Conservation (phyloP, 805 yeast genomes). For the Saccharomycopsis sp. region DNA sequence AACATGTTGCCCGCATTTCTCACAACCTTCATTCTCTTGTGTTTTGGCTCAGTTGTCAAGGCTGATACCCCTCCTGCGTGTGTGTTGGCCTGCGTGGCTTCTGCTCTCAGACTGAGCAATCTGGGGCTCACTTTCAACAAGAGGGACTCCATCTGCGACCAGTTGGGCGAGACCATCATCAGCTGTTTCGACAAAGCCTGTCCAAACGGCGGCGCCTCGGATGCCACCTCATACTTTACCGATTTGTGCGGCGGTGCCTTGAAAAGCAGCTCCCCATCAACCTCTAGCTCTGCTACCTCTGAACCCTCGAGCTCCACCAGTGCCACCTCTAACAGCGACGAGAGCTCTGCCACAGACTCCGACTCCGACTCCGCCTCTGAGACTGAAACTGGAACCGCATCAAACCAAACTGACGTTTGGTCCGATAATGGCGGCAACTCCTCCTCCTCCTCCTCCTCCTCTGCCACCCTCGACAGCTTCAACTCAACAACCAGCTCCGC, state of each 20-base stretch:
- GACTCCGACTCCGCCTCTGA: constrained; percentile 23
- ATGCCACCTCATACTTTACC: constrained; percentile 53
- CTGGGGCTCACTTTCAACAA: constrained; percentile 12
- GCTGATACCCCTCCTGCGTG: constrained; percentile 77
- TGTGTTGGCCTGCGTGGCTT: constrained; percentile 77
- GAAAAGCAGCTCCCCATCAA: constrained; percentile 23
- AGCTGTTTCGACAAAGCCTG: constrained; percentile 59
- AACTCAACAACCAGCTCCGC: too few relatives aligned
- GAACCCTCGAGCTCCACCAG: constrained; percentile 24
- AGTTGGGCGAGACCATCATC: constrained; percentile 43
- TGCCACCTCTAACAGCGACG: constrained; percentile 22
- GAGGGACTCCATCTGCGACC: constrained; percentile 34
- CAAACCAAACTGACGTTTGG: too few relatives aligned
- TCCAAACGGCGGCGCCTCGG: constrained; percentile 49
- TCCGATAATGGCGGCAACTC: too few relatives aligned
- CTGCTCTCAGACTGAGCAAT: constrained; percentile 41
- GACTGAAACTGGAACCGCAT: neutral
- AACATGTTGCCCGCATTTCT: neutral
- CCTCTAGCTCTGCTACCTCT: constrained; percentile 29
- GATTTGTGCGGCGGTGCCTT: constrained; percentile 40
- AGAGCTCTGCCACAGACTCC: constrained; percentile 26
- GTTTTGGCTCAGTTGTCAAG: constrained; percentile 2
- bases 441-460: too few relatives aligned
- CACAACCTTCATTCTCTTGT: neutral
- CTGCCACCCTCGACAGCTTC: too few relatives aligned